phyloP scores from a whole-genome alignment of 371 early-diverging fungal genomes.

The Fennellomyces sp. region DNA sequence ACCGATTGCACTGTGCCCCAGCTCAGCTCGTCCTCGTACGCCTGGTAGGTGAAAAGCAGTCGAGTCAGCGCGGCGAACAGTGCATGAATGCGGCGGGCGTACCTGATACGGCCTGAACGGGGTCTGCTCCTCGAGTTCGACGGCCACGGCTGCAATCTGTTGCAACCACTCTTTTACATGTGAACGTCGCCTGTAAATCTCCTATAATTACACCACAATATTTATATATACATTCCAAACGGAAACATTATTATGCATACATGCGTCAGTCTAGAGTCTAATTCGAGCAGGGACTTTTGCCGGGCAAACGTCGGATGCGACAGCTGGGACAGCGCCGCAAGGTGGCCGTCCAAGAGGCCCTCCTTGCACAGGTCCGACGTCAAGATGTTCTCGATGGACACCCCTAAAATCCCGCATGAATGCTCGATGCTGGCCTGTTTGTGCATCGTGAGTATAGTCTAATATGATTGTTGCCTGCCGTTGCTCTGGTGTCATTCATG shows the following conservation, averaged over 20 bases:
- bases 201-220: slow-evolving; percentile 4
- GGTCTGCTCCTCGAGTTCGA: slow-evolving; percentile 12
- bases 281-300: slow-evolving; percentile 14
- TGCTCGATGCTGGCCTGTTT: slow-evolving; percentile 22
- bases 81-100: background rate
- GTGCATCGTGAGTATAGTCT: background rate
- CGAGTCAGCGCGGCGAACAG: background rate
- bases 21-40: slow-evolving; percentile 20
- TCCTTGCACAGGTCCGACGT: slow-evolving; percentile 11
- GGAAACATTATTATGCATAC: slow-evolving; percentile 17
- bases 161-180: slow-evolving; percentile 24
- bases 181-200: slow-evolving; percentile 18
- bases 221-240: slow-evolving; percentile 2
- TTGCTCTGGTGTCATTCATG: background rate
- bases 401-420: slow-evolving; percentile 19
- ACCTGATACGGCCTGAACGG: slow-evolving; percentile 20
- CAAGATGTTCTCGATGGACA: slow-evolving; percentile 18
- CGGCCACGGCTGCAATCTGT: slow-evolving; percentile 9
- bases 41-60: slow-evolving; percentile 1
- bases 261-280: slow-evolving; percentile 24
- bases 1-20: slow-evolving; percentile 30
- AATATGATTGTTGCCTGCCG: background rate
- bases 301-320: slow-evolving; percentile 15
- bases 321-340: background rate
- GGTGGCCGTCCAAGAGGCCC: background rate